Evolutionary conservation across 2,329 filamentous ascomycete genomes (phyloP).

Genomic region (Aspergillus bombycis): DNA sequence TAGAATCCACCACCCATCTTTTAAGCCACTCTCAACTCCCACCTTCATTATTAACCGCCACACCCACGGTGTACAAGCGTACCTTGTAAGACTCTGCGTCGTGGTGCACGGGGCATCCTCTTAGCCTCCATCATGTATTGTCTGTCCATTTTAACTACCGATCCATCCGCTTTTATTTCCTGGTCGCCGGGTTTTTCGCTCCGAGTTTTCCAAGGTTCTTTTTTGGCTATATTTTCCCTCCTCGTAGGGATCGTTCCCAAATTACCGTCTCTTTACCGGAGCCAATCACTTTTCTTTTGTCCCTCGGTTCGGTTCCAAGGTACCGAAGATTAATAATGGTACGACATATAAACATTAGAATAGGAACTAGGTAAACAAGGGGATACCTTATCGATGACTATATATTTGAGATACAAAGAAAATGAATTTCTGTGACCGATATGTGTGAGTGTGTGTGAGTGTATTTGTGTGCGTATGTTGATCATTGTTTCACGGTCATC

Average conservation of each 20-base stretch:
- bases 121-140: background rate
- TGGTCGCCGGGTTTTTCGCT: background rate
- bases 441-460: background rate
- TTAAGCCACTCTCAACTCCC: conserved; percentile 1
- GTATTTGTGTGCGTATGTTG: conserved; percentile 8
- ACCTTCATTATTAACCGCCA: background rate
- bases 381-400: background rate
- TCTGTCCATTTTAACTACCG: background rate
- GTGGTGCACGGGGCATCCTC: conserved; percentile 5
- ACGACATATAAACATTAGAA: background rate
- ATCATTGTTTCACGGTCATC: conserved; percentile 22
- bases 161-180: background rate
- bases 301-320: background rate
- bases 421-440: background rate
- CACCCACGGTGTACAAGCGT: background rate
- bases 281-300: background rate
- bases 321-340: background rate
- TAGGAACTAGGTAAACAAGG: conserved; percentile 1
- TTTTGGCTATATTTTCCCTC: background rate
- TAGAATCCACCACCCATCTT: background rate
- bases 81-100: background rate
- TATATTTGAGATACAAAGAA: background rate
- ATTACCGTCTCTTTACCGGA: background rate
- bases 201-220: background rate
- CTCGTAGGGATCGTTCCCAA: background rate